Percentiles rank a stretch among this genome's conserved stretches.
phyloP scores from a whole-genome alignment of 1,139 yeast genomes.

The Taphrina betulina region DNA sequence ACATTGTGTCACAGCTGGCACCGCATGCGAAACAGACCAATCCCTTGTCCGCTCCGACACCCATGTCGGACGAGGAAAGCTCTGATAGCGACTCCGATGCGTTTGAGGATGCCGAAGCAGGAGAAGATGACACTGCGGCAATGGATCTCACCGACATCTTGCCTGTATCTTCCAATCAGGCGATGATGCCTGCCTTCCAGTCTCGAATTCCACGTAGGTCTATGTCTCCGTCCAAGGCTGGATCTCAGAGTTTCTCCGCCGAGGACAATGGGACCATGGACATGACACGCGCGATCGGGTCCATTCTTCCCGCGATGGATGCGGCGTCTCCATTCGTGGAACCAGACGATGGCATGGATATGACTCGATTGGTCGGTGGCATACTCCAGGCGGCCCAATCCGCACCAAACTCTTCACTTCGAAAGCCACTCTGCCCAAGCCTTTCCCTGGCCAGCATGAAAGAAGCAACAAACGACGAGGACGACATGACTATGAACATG shows the following conservation, averaged over 20 bases:
- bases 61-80: not conserved
- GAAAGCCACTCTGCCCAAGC: not conserved
- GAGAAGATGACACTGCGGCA: constrained; percentile 17
- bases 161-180: constrained; percentile 3
- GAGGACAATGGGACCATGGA: constrained; percentile 35
- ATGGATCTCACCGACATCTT: constrained; percentile 23
- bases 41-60: not conserved
- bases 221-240: not conserved
- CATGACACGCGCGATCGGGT: constrained; percentile 35
- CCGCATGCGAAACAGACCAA: not conserved
- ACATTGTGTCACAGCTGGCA: constrained; percentile 22
- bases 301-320: constrained; percentile 3
- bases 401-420: not conserved
- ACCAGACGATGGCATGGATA: constrained; percentile 37
- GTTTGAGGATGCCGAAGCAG: constrained; percentile 3
- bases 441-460: no score
- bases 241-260: not conserved
- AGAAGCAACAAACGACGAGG: not conserved
- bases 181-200: not conserved
- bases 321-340: not conserved
- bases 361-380: constrained; percentile 37
- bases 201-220: not conserved
- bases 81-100: not conserved
- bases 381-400: constrained; percentile 23
- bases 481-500: constrained; percentile 32